phyloP scores from a whole-genome alignment of 139 green algal species.

The Micromonas commoda region DNA sequence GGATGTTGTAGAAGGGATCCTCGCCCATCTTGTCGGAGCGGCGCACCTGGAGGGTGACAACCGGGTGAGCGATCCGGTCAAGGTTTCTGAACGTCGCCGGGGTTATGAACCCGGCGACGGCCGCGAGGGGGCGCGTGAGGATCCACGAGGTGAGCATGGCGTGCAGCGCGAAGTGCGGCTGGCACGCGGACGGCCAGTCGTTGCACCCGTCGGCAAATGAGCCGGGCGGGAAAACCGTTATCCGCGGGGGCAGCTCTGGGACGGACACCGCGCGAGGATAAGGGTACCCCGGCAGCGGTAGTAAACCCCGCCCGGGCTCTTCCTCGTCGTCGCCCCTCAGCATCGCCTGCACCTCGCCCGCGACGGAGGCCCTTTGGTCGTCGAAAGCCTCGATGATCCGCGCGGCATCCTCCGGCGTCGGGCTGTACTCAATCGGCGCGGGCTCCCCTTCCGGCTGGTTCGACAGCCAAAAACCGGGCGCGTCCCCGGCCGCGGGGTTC shows the following conservation, averaged over 20 bases:
- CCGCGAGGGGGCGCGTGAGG: not conserved
- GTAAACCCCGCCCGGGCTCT: too few relatives aligned
- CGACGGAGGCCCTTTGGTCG: too few relatives aligned
- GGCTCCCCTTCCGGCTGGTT: too few relatives aligned
- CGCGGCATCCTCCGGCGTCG: not conserved
- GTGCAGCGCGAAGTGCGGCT: not conserved
- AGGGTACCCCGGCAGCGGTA: not conserved
- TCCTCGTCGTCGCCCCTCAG: not conserved
- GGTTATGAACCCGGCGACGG: not conserved
- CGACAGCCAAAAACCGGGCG: too few relatives aligned
- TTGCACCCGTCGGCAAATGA: not conserved
- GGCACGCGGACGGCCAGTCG: not conserved
- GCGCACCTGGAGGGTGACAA: not conserved
- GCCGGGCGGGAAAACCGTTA: too few relatives aligned
- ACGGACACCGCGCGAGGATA: not conserved
- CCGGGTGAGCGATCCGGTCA: not conserved
- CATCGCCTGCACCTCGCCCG: too few relatives aligned
- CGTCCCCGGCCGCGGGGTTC: not conserved
- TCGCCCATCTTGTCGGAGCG: not conserved
- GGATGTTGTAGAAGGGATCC: slow-evolving; percentile 9
- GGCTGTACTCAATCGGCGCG: not conserved
- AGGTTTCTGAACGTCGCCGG: not conserved
- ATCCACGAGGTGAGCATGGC: not conserved
- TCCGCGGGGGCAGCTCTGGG: not conserved
- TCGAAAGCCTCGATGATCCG: not conserved